Conservation (phyloP, 768 basidiomycete species). For the Mycena maculata region DNA sequence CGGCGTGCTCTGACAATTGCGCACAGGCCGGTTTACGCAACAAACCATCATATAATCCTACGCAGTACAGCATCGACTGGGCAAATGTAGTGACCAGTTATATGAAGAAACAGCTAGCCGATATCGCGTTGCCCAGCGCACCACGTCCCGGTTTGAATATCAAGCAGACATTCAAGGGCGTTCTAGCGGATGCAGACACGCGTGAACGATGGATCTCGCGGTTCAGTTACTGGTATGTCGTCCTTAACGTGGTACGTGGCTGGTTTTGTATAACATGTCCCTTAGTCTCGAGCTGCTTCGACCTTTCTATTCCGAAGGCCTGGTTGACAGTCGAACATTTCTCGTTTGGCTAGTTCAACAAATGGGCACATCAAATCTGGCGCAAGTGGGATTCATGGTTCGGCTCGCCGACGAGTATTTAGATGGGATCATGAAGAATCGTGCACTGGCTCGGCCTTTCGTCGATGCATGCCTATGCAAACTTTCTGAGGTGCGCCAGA, state of each 20-base stretch:
- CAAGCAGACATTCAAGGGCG: constrained; percentile 86
- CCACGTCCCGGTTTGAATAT: constrained; percentile 82
- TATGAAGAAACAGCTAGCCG: constrained; percentile 83
- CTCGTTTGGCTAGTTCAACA: constrained; percentile 84
- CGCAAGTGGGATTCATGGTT: constrained; percentile 82
- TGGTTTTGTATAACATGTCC: neutral
- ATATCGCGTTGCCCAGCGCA: constrained; percentile 83
- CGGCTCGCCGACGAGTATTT: constrained; percentile 86
- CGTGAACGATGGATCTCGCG: constrained; percentile 83
- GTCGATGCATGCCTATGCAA: constrained; percentile 77
- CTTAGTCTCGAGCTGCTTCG: constrained; percentile 75
- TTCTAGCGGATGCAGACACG: constrained; percentile 76
- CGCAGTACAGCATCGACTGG: constrained; percentile 88
- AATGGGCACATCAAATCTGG: constrained; percentile 80
- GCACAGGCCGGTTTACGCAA: constrained; percentile 77
- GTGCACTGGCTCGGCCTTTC: constrained; percentile 77
- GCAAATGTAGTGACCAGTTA: constrained; percentile 84
- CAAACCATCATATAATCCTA: constrained; percentile 83
- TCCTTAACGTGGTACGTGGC: neutral
- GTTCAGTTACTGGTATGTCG: constrained; percentile 78
- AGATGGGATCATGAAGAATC: constrained; percentile 71
- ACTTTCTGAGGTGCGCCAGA: constrained; percentile 67
- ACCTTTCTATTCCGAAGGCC: constrained; percentile 82
- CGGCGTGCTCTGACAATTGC: constrained; percentile 1
- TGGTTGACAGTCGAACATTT: constrained; percentile 84